Evolutionary conservation across 257 asterid genomes (phyloP).

Genomic region (Mentha longifolia): DNA sequence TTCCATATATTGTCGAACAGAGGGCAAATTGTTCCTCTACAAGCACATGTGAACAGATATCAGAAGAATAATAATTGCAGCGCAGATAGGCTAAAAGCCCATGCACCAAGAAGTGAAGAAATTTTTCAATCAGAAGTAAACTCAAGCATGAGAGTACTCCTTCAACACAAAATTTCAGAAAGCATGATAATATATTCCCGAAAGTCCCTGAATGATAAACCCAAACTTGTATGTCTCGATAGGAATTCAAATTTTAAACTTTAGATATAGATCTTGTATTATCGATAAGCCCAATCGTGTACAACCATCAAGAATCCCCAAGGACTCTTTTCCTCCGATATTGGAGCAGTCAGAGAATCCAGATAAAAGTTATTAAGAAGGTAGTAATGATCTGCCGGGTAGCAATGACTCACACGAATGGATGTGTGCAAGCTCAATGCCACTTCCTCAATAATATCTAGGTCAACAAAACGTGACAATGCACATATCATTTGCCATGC

Average conservation of each 20-base stretch:
- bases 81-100: constrained; percentile 6
- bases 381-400: constrained; percentile 25
- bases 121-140: constrained; percentile 12
- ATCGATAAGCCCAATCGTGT: constrained; percentile 14
- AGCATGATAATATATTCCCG: not conserved
- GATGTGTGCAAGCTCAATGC: constrained; percentile 68
- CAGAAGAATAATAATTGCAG: constrained; percentile 30
- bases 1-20: constrained; percentile 96
- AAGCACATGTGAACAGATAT: constrained; percentile 37
- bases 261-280: not conserved
- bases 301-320: not conserved
- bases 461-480: constrained; percentile 73
- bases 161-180: not conserved
- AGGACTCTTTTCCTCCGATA: constrained; percentile 18
- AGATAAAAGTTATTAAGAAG: not conserved
- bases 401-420: constrained; percentile 57
- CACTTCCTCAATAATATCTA: constrained; percentile 73
- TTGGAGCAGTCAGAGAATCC: constrained; percentile 21
- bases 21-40: constrained; percentile 88
- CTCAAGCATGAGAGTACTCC: constrained; percentile 21
- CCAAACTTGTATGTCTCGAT: not conserved
- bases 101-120: constrained; percentile 14
- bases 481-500: constrained; percentile 97
- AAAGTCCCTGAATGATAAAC: not conserved
- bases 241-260: not conserved